These are phyloP conservation scores for Mimosa pudica DNA, from an alignment of 306 rosid genomes.

Conservation along the genomic window DNA sequence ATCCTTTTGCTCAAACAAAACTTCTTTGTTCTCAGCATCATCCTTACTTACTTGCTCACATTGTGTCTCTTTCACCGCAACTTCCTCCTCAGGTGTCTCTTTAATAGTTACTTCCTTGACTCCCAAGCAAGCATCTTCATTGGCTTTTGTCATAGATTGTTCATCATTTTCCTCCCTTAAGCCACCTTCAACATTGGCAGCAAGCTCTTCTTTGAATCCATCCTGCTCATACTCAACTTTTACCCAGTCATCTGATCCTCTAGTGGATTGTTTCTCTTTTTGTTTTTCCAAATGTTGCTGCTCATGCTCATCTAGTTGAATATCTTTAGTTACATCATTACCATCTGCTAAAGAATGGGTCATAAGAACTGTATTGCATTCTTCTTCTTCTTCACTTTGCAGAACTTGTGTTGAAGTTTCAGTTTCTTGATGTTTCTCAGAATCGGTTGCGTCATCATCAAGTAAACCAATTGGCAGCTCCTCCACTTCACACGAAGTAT, in stretches of 20 bases:
- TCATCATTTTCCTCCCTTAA: neutral
- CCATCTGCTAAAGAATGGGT: neutral
- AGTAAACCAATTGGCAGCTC: slow-evolving; percentile 31
- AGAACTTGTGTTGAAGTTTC: neutral
- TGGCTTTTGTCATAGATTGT: neutral
- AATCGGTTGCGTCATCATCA: slow-evolving; percentile 20
- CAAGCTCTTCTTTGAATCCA: slow-evolving; percentile 21
- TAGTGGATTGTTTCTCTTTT: slow-evolving; percentile 27
- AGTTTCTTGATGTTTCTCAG: neutral
- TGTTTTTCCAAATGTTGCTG: slow-evolving; percentile 21
- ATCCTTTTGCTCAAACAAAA: neutral
- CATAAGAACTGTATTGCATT: neutral
- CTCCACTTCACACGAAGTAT: neutral
- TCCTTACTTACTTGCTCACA: neutral
- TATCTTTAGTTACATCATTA: neutral
- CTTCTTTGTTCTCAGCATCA: neutral
- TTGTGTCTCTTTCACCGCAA: neutral
- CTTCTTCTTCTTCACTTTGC: slow-evolving; percentile 11
- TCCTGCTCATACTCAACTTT: slow-evolving; percentile 19
- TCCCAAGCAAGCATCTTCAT: slow-evolving; percentile 14
- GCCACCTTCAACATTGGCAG: neutral
- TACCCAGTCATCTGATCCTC: slow-evolving; percentile 32
- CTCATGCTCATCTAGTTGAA: slow-evolving; percentile 21
- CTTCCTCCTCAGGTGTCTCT: slow-evolving; percentile 7
- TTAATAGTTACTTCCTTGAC: neutral